Evolutionary conservation across 768 basidiomycete genomes (phyloP).

Genomic region (Neoboletus subvelutipes): DNA sequence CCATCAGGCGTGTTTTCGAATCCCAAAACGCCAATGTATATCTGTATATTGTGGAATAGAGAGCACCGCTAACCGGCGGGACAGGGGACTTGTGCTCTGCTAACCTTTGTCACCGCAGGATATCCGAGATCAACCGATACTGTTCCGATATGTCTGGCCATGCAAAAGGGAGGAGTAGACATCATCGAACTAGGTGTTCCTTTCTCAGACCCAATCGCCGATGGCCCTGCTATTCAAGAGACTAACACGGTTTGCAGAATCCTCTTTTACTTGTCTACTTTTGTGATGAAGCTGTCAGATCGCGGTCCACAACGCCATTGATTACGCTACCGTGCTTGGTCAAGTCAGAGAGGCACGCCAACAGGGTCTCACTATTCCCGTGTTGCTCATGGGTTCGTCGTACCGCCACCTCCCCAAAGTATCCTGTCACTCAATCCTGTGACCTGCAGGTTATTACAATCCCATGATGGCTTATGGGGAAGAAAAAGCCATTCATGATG

Average conservation of each 20-base stretch:
- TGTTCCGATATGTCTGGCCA: conserved; percentile 83
- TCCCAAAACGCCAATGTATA: conserved; percentile 23
- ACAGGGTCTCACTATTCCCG: conserved; percentile 81
- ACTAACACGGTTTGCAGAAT: conserved; percentile 72
- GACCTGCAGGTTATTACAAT: conserved; percentile 86
- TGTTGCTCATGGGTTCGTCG: conserved; percentile 46
- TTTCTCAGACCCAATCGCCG: conserved; percentile 88
- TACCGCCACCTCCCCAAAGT: not conserved
- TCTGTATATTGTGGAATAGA: not conserved
- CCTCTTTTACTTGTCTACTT: not conserved
- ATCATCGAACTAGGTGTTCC: conserved; percentile 89
- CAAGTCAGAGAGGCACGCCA: conserved; percentile 75
- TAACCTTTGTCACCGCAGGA: conserved; percentile 94
- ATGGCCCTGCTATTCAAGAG: conserved; percentile 91
- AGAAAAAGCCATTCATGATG: conserved; percentile 89
- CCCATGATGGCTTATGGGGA: conserved; percentile 95
- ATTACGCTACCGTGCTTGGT: conserved; percentile 72
- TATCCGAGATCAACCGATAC: conserved; percentile 80
- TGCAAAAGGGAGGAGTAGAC: conserved; percentile 92
- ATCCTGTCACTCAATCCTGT: not conserved
- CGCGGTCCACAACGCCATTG: conserved; percentile 77
- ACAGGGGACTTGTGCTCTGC: conserved; percentile 52
- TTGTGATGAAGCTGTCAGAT: conserved; percentile 49
- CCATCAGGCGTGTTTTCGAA: conserved; percentile 30
- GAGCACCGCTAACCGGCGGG: conserved; percentile 3